Evolutionary conservation across 805 yeast genomes (phyloP).

Genomic region (Kluyveromyces siamensis): DNA sequence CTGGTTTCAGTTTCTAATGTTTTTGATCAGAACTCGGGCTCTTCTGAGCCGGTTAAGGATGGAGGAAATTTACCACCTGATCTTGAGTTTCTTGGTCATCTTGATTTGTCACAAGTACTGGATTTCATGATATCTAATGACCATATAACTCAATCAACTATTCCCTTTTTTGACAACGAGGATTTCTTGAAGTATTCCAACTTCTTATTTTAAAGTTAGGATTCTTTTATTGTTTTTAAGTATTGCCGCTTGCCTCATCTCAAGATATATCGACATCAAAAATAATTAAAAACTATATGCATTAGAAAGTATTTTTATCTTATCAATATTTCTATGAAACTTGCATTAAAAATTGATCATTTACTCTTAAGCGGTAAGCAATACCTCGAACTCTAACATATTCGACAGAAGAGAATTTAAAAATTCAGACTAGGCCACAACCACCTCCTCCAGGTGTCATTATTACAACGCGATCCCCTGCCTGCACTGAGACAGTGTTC

Average conservation of each 20-base stretch:
- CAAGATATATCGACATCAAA: too few species aligned
- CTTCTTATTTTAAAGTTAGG: neutral
- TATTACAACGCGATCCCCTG: slow-evolving; percentile 62
- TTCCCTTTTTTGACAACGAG: slow-evolving; percentile 6
- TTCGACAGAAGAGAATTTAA: too few species aligned
- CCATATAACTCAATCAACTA: neutral
- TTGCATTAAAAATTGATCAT: too few species aligned
- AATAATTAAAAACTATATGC: too few species aligned
- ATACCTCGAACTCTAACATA: neutral
- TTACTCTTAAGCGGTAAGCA: too few species aligned
- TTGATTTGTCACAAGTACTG: slow-evolving; percentile 9
- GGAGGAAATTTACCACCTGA: neutral
- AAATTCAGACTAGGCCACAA: slow-evolving; percentile 35
- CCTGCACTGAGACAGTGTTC: slow-evolving; percentile 44
- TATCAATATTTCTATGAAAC: too few species aligned
- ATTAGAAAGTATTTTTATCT: too few species aligned
- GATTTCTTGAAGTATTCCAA: slow-evolving; percentile 8
- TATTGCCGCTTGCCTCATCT: too few species aligned
- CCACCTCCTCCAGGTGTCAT: slow-evolving; percentile 87
- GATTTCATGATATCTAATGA: slow-evolving; percentile 5
- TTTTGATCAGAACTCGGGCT: neutral
- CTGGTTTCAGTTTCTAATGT: neutral
- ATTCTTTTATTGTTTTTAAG: too few species aligned
- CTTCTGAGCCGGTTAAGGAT: neutral
- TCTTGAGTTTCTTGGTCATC: slow-evolving; percentile 5